phyloP scores from a whole-genome alignment of 331 rosid genomes.

The Telfairia occidentalis region DNA sequence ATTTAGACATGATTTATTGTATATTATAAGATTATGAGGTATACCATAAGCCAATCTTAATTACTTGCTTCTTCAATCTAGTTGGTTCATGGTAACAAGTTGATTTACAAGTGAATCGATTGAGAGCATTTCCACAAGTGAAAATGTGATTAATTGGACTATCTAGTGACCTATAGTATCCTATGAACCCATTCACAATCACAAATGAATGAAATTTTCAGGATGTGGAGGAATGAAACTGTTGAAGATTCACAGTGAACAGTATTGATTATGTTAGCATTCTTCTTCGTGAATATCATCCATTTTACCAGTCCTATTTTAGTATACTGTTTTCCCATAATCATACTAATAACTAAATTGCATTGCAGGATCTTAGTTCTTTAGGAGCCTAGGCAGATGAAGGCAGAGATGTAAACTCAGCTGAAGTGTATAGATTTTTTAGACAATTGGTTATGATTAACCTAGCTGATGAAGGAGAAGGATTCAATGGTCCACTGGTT shows the following conservation, averaged over 20 bases:
- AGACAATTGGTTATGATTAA: background rate
- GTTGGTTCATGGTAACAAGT: background rate
- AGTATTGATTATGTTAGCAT: background rate
- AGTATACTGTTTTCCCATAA: background rate
- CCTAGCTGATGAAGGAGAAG: background rate
- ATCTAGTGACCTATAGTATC: background rate
- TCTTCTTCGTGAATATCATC: background rate
- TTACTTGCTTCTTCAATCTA: background rate
- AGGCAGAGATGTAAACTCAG: slow-evolving; percentile 2
- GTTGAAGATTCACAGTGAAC: background rate
- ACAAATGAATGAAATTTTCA: background rate
- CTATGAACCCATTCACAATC: background rate
- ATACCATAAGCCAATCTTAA: background rate
- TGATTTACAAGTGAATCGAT: background rate
- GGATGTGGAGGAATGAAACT: background rate
- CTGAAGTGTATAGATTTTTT: slow-evolving; percentile 4
- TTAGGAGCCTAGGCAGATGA: background rate
- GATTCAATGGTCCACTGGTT: background rate
- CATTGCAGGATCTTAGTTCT: slow-evolving; percentile 6
- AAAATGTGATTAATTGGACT: background rate
- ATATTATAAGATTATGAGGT: background rate
- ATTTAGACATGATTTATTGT: background rate
- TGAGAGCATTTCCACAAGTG: background rate
- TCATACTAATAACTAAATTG: background rate
- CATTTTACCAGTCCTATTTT: background rate